Conservation (phyloP, 805 yeast genomes). For the Saccharomycopsis malanga region DNA sequence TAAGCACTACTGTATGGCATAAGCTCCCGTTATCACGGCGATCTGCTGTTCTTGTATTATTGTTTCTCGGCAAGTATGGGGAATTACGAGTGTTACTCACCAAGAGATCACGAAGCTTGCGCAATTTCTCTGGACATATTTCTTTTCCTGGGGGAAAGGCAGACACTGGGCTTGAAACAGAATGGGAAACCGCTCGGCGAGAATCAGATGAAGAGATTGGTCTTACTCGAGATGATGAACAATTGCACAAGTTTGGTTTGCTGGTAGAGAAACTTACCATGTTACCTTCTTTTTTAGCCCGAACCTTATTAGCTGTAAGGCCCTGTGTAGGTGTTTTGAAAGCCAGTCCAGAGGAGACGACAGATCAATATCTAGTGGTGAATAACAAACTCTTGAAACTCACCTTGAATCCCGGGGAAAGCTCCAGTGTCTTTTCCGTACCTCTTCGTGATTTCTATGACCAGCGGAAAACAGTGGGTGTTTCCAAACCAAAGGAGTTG, state of each 20-base stretch:
- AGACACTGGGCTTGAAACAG: conserved; percentile 56
- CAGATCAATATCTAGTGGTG: background rate
- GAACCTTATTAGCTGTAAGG: conserved; percentile 75
- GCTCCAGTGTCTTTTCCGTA: conserved; percentile 61
- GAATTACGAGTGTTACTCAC: conserved; percentile 76
- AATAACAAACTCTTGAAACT: conserved; percentile 30
- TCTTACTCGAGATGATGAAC: conserved; percentile 41
- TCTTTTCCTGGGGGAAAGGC: conserved; percentile 94
- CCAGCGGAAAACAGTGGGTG: conserved; percentile 22
- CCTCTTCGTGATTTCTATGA: conserved; percentile 55
- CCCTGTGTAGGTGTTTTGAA: conserved; percentile 70
- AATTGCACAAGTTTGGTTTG: conserved; percentile 44
- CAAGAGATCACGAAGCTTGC: conserved; percentile 60
- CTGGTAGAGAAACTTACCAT: conserved; percentile 51
- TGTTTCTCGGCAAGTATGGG: conserved; percentile 65
- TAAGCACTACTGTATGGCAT: conserved; percentile 49
- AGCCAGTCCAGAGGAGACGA: conserved; percentile 15
- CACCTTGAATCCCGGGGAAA: conserved; percentile 68
- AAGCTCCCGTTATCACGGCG: conserved; percentile 58
- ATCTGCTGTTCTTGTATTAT: conserved; percentile 69
- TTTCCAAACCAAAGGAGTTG: conserved; percentile 27
- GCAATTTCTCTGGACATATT: conserved; percentile 81
- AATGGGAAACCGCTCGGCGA: conserved; percentile 69
- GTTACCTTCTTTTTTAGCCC: conserved; percentile 73
- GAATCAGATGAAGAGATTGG: conserved; percentile 90